Evolutionary conservation across 768 basidiomycete genomes (phyloP), one percentile per base, ranked within the genome.

Genomic region (Neoboletus subvelutipes): DNA sequence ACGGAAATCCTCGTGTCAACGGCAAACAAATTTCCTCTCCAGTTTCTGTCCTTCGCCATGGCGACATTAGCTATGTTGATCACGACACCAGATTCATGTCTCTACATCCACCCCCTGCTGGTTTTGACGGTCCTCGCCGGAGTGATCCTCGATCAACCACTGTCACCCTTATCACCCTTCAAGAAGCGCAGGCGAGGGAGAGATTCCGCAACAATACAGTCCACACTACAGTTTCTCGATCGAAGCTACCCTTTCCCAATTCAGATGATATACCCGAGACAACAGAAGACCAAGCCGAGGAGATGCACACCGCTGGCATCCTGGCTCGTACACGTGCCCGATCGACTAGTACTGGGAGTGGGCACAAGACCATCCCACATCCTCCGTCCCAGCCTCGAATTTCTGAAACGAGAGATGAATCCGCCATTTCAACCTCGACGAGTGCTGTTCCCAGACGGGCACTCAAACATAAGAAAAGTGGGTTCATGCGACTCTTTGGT

Each of bases 391-490:
- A 64, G 48, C 29, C 59, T 28, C 76, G 72, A 15, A 78, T 75
- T 56, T 59, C 67, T n/a, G 81, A 83, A 54, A 68, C 72, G 31
- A 74, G 72, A 39, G 80, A 79, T 6, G 83, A 81, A 34, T 67
- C 73, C 2, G 24, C 56, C 41, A 51, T 62, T 39, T 50, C 42
- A 60, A 54, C 37, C 59, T 62, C 54, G 43, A 52, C 10, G 29
- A 60, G 36, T 17, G 37, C 47, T 15, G 24, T 67, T 48, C 65
- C 75, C 28, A 75, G 74, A 11, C 87, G 83, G 63, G 61, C 72
- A 2, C 69, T 92, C 49, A 89, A 82, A 63, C 86, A 87, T 57
- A 91, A 88, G 76, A 92, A 87, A 69, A 92, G 90, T 60, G 90
- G 81, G 4, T 90, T 93, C 67, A 82, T 92, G 85, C 78, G 87